Base-by-base conservation (phyloP, 306 rosid species). In the Dryas octopetala region DNA sequence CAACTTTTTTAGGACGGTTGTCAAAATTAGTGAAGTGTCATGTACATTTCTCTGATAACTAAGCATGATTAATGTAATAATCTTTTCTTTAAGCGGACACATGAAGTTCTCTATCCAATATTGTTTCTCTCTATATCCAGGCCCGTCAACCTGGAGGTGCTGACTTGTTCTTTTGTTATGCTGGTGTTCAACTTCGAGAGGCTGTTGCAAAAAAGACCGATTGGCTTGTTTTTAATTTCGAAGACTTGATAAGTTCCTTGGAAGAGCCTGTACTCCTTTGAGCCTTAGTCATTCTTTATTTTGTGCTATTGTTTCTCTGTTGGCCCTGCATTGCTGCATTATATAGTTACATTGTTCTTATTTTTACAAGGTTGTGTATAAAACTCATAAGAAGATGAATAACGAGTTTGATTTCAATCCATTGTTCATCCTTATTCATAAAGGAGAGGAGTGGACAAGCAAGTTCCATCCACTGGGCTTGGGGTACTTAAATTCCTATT, bases 141-240 rank as follows among this genome's bases (percentile, higher is more conserved):
- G 97, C 97, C 55, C 90, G 96, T 41, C 79, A 80, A 81, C 96
- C 97, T 1, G 97, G 91, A 53, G 99, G 97, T 65, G 99, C 99
- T 4, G 92, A 95, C 77, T 6, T 89, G 86, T 95, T 90, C 86
- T 70, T 95, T 19, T 95, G 97, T 85, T 95, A 91, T 49, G 97
- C 86, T 4, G 97, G 99, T 65, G 96, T 95, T 77, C 96, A 90
- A 80, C 90, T 82, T 62, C 93, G 99, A 65, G 89, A 87, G 62
- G 85, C 91, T 62, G 97, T 95, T 49, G 97, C 97, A 5, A 86
- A 80, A 19, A 89, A 90, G 77, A 96, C 99, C 46, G 93, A 92
- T 81, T 95, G 99, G 99, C 85, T 92, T 55, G 96, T 92, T 58
- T 80, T 85, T 67, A 58, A 74, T 76, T 84, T 95, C 54, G 40